A percentile compares a stretch with the other conserved stretches of the same genome.
phyloP scores from a whole-genome alignment of 208 protist species.

The Acanthamoeba sp. region DNA sequence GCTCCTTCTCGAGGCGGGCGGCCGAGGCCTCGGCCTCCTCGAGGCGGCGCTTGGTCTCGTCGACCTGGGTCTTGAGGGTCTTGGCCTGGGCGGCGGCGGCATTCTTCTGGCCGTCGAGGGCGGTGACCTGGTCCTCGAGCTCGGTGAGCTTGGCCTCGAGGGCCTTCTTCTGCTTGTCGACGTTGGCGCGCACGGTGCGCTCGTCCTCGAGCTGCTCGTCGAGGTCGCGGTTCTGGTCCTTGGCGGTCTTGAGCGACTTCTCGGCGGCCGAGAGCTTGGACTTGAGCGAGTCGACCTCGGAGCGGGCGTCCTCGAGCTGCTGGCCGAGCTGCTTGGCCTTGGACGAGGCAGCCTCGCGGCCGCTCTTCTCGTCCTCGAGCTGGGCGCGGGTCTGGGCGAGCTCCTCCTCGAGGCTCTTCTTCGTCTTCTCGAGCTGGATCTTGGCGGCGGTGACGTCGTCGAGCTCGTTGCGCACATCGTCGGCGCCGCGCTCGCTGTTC shows the following conservation, averaged over 20 bases:
- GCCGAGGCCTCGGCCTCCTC: constrained; percentile 20
- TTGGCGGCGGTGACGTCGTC: constrained; percentile 48
- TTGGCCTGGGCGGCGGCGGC: constrained; percentile 3
- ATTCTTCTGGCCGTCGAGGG: constrained; percentile 74
- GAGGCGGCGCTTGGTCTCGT: constrained; percentile 59
- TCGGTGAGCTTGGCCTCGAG: constrained; percentile 80
- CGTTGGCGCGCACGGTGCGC: constrained; percentile 31
- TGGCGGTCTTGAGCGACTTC: constrained; percentile 71
- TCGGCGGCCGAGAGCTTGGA: constrained; percentile 43
- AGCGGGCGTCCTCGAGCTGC: constrained; percentile 54
- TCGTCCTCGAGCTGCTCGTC: constrained; percentile 83
- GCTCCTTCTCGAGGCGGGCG: constrained; percentile 33
- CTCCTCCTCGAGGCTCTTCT: constrained; percentile 79
- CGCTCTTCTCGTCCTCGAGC: constrained; percentile 57
- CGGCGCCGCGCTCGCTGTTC: constrained; percentile 35
- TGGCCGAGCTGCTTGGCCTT: constrained; percentile 44
- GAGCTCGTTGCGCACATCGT: constrained; percentile 51
- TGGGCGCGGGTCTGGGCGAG: constrained; percentile 16
- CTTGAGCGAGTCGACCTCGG: constrained; percentile 61
- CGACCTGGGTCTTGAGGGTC: constrained; percentile 34
- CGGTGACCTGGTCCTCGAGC: constrained; percentile 77
- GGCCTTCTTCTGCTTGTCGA: constrained; percentile 85
- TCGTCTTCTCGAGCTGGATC: constrained; percentile 74
- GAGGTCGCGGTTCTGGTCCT: constrained; percentile 71
- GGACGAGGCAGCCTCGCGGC: neutral